Evolutionary conservation across 2,329 filamentous ascomycete species (phyloP).

Genomic region (Colletotrichum sp.): DNA sequence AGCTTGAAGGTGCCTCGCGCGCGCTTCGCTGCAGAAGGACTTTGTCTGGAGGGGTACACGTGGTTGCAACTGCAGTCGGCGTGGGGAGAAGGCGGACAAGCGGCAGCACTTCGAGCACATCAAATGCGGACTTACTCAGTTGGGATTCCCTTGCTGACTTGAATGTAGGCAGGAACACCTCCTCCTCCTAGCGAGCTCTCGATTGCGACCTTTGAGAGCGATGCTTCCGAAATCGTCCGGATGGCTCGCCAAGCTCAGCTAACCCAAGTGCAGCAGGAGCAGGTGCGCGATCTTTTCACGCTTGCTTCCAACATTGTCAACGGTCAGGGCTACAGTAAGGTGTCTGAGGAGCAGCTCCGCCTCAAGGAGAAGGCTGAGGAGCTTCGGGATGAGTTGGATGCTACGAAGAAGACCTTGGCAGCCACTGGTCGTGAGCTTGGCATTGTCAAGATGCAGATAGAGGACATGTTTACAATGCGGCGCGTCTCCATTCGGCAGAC

Average conservation of each 20-base stretch:
- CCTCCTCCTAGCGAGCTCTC: not conserved
- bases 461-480: not conserved
- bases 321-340: not conserved
- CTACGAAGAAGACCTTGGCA: not conserved
- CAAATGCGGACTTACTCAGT: not conserved
- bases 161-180: not conserved
- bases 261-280: not conserved
- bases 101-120: not conserved
- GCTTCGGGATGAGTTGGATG: not conserved
- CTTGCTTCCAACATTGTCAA: not conserved
- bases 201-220: not conserved
- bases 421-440: not conserved
- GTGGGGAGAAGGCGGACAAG: not conserved
- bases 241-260: not conserved
- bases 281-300: not conserved
- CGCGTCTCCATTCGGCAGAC: not conserved
- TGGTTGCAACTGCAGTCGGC: not conserved
- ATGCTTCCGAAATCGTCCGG: not conserved
- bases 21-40: not conserved
- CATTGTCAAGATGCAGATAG: not conserved
- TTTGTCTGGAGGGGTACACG: not conserved
- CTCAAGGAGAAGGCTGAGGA: not conserved
- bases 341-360: not conserved
- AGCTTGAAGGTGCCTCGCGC: not conserved
- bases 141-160: not conserved